Base-by-base conservation (phyloP, 2,329 filamentous ascomycete species). In the Chrysosporium queenslandicum region DNA sequence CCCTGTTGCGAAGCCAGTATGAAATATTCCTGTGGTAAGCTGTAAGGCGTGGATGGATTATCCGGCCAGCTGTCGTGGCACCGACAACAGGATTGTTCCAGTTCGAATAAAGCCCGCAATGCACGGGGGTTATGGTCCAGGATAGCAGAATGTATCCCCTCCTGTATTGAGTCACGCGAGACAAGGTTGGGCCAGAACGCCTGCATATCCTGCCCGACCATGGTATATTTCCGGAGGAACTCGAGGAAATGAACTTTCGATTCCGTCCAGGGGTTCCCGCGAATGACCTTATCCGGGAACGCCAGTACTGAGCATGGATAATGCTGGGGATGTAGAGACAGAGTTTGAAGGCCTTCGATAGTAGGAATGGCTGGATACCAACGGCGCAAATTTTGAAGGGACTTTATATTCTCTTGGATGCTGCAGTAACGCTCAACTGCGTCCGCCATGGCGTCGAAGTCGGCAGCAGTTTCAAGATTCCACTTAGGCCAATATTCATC, bases 121-220 rank as follows among this genome's bases (percentile, higher is more conserved):
- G 66, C 67, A 3, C 54, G 50, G 2, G 53, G 27, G 30, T 73
- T 67, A 9, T 61, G 53, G 4, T 65, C 59, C 6, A 59, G 27
- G 8, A 74, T 65, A 8, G 72, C 71, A 2, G 60, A 64, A 23
- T 62, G 61, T 45, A 74, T 66, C 7, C 72, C 71, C 25, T 66
- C 55, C n/a, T 71, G 67, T 2, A 71, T 53, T 0, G 61, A 61
- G 2, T 60, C 41, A 14, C 34, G 47, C 1, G 51, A 48, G 14
- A 23, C 34, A n/a, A 39, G 43, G 23, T 18, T 23, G 47, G 14
- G 25, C 29, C 21, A 27, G 8, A 29, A 41, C 16, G 39, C n/a
- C 14, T 12, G 9, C 7, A 11, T 23, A n/a, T 29, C 11, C n/a
- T 37, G 16, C 21, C 8, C 25, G 18, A 29, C 30, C 60, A 23